Evolutionary conservation across 345 rosid species (phyloP).

Genomic region (Ailanthus altissimus): DNA sequence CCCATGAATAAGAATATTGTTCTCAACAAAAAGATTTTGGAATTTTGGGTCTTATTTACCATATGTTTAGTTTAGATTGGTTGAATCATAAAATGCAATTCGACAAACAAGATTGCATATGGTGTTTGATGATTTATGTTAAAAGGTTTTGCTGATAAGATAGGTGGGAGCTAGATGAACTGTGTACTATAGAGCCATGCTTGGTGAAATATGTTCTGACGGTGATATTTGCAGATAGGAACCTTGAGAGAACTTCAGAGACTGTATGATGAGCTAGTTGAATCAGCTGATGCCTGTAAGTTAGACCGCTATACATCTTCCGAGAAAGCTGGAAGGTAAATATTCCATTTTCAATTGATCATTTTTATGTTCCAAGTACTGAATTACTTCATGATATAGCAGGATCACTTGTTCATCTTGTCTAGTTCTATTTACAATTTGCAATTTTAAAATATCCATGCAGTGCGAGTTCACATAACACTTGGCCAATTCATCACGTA

Average conservation of each 20-base stretch:
- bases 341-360: conserved; percentile 17
- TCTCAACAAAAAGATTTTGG: neutral
- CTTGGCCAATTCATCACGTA: neutral
- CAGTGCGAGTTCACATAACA: conserved; percentile 5
- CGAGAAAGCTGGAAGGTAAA: conserved; percentile 72
- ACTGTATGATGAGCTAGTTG: conserved; percentile 80
- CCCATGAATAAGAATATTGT: neutral
- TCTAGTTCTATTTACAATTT: neutral
- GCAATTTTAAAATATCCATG: neutral
- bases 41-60: neutral
- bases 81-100: neutral
- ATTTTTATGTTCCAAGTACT: conserved; percentile 9
- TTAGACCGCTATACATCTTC: conserved; percentile 90
- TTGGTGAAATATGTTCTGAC: conserved; percentile 20
- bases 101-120: neutral
- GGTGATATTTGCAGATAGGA: conserved; percentile 50
- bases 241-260: conserved; percentile 89
- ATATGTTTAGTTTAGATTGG: neutral
- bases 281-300: conserved; percentile 73
- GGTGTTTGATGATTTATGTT: neutral
- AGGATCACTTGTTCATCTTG: neutral
- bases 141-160: neutral
- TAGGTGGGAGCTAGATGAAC: neutral
- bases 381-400: neutral
- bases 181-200: neutral